Evolutionary conservation across 192 early-diverging fungal genomes (phyloP).

Genomic region (Backusella tarrabulga): DNA sequence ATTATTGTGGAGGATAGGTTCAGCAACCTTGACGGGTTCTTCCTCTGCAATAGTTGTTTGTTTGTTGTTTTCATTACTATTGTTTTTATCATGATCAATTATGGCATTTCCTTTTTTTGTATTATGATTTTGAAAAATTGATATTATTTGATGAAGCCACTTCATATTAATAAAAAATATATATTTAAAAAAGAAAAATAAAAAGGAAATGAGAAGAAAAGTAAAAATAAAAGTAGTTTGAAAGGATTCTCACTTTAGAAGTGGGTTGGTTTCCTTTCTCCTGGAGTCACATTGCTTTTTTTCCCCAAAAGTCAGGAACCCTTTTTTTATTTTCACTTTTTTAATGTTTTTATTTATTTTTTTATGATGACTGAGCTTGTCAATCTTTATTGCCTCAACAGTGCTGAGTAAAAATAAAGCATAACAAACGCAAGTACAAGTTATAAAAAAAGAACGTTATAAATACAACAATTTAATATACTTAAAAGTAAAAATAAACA

Average conservation of each 20-base stretch:
- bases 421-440: neutral
- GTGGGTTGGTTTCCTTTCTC: neutral
- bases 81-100: neutral
- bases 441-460: neutral
- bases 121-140: neutral
- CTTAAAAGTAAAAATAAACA: neutral
- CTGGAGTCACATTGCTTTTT: conserved; percentile 6
- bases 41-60: neutral
- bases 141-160: neutral
- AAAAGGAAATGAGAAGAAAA: neutral
- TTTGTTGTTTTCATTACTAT: neutral
- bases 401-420: neutral
- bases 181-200: neutral
- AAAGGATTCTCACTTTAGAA: conserved; percentile 1
- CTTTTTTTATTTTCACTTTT: neutral
- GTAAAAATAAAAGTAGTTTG: neutral
- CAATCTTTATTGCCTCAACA: neutral
- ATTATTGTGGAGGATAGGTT: neutral
- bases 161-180: neutral
- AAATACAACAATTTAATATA: neutral
- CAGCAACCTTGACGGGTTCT: neutral
- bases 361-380: neutral
- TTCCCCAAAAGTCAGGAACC: neutral
- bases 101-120: neutral
- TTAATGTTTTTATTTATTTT: neutral